phyloP scores from a whole-genome alignment of 768 basidiomycete species.

The Phlebiopsis flavidoalba region DNA sequence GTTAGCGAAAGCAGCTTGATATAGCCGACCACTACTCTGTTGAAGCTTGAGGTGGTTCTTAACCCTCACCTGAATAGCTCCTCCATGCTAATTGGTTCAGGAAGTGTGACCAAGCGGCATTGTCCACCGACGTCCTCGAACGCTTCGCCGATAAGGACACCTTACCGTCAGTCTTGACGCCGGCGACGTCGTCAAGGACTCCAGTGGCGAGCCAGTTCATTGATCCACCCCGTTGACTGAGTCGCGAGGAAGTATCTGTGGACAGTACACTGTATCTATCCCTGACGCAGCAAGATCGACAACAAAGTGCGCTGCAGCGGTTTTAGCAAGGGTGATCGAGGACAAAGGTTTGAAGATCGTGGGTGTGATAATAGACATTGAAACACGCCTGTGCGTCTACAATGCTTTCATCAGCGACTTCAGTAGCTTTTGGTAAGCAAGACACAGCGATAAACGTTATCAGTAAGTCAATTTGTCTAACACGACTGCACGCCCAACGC shows the following conservation, averaged over 20 bases:
- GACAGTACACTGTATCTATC: slow-evolving; percentile 74
- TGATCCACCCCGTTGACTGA: slow-evolving; percentile 79
- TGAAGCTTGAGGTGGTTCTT: slow-evolving; percentile 60
- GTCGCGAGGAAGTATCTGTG: slow-evolving; percentile 82
- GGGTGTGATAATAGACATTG: slow-evolving; percentile 82
- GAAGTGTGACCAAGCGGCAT: slow-evolving; percentile 65
- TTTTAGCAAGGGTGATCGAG: slow-evolving; percentile 70
- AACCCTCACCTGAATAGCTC: slow-evolving; percentile 59
- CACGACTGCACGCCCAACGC: not conserved
- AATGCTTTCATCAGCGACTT: slow-evolving; percentile 70
- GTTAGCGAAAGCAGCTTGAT: slow-evolving; percentile 11
- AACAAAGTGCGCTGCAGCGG: slow-evolving; percentile 69
- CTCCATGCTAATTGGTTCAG: slow-evolving; percentile 51
- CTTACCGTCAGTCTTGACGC: slow-evolving; percentile 22
- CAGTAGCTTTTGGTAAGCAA: slow-evolving; percentile 60
- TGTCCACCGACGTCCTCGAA: slow-evolving; percentile 39
- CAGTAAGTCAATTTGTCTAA: slow-evolving; percentile 4
- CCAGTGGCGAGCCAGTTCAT: slow-evolving; percentile 78
- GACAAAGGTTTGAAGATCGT: slow-evolving; percentile 74
- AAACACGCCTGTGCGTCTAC: slow-evolving; percentile 50
- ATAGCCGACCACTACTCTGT: slow-evolving; percentile 41
- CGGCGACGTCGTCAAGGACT: slow-evolving; percentile 14
- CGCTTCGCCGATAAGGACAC: slow-evolving; percentile 12
- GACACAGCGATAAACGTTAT: not conserved
- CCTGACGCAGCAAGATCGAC: slow-evolving; percentile 78